Evolutionary conservation across 148 eudicot species (phyloP), one percentile per base, ranked within the genome.

Genomic region (Oxyria digyna): DNA sequence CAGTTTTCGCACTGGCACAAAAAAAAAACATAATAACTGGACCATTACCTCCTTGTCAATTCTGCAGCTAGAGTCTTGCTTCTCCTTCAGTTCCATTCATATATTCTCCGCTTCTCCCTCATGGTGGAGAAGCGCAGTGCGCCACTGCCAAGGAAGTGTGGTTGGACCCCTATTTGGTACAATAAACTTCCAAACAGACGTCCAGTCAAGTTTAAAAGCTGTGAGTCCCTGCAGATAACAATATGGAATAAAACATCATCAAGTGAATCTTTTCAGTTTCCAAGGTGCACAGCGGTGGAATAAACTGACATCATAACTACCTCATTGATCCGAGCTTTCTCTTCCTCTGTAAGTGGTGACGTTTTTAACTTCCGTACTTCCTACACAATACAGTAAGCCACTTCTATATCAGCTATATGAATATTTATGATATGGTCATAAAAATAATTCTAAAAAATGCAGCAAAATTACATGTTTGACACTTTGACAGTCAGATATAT

Each of bases 91-190:
- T 80, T 77, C 45, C 68, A 77, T 70, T 87, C 97, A 84, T 88
- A 86, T 59, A 88, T 40, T 55, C 96, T 84, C 54, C 91, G 84
- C 40, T 77, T 85, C 71, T 81, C 96, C 75, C 80, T 88, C 67
- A 70, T 85, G 69, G 62, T 75, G 27, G 84, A 80, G 77, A 75
- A 68, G 71, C 66, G 99, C 99, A 76, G 77, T 79, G 70, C 99
- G 99, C 96, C 96, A 94, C 82, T 94, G 99, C 42, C 99, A 83
- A 31, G 92, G 90, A 80, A 94, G 85, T 71, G 88, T 68, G 72
- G 91, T 81, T 70, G 97, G 97, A 81, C 91, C 97, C 64, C 98
- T 86, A 82, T 94, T 77, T 20, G 99, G 99, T 65, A 87, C 89
- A 69, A 91, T 71, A 77, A 74, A 83, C 78, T 83, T 91, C 91